Base-by-base conservation (phyloP, 805 yeast species). In the Kluyveromyces lactis region DNA sequence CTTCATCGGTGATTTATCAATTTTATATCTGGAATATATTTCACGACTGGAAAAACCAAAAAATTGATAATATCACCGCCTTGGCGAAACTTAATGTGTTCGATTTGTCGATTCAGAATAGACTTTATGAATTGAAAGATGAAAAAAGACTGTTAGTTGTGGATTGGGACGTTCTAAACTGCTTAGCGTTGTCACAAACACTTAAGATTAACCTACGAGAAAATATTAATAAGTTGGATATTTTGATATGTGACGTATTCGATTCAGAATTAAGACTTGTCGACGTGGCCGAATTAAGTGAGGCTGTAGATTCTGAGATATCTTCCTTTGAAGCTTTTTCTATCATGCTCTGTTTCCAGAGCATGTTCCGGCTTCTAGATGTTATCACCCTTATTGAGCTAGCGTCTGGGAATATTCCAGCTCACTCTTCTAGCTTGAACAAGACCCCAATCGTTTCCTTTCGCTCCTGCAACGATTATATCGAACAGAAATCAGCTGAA, bases 61-160 rank as follows among this genome's bases (percentile, higher is more conserved):
- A n/a, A 11, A 16, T 30, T 5, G 18, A 13, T 26, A 9, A 7
- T 13, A 4, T 26, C 31, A 12, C 21, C 13, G 21, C 38, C 9
- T 16, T 7, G 18, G 33, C 11, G 5, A 30, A 30, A 13, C 18
- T 30, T 9, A 5, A 18, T 4, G 15, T 4, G 19, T 15, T 28
- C 32, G 26, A 28, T 17, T 7, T 17, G 15, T 18, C 16, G 10
- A 12, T 36, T 9, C 19, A 28, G 9, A 12, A 15, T 7, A 26
- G 15, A 17, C 26, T 36, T n/a, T 36, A 36, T 17, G 16, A 23
- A n/a, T 9, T 36, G n/a, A 18, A 36, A 18, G 39, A 27, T 16
- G 24, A 36, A 7, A 28, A 27, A 11, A 11, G 26, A 8, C 15
- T 36, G n/a, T 5, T 36, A 21, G 15, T 36, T 11, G 15, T 36